Percentiles rank a stretch among this genome's conserved stretches.
Conservation (phyloP, 1,139 yeast species). For the Zygoascus meyerae region DNA sequence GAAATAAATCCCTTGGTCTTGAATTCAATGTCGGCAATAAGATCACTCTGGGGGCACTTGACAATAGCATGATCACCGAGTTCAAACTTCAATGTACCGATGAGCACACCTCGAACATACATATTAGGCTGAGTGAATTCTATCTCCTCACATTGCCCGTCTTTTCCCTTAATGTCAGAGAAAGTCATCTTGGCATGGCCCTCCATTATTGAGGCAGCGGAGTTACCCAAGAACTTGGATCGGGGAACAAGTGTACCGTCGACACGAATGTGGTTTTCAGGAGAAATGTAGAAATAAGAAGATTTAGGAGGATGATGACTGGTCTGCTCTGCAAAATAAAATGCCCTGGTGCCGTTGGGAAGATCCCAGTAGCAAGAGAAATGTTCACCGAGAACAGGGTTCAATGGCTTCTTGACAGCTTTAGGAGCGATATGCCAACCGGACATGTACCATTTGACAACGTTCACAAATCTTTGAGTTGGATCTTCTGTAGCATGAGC, state of each 20-base stretch:
- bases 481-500: slow-evolving; percentile 59
- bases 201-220: slow-evolving; percentile 97
- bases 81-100: slow-evolving; percentile 85
- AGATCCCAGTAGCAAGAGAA: slow-evolving; percentile 91
- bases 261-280: slow-evolving; percentile 71
- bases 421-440: slow-evolving; percentile 99
- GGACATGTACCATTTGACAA: slow-evolving; percentile 83
- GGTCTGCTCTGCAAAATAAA: slow-evolving; percentile 86
- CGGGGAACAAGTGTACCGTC: slow-evolving; percentile 88
- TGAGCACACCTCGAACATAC: slow-evolving; percentile 89
- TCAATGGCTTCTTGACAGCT: slow-evolving; percentile 94
- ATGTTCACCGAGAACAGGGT: slow-evolving; percentile 89
- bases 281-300: slow-evolving; percentile 82
- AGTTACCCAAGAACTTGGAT: slow-evolving; percentile 85
- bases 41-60: slow-evolving; percentile 54
- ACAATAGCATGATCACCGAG: slow-evolving; percentile 85
- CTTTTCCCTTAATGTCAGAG: slow-evolving; percentile 45
- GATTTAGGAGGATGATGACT: slow-evolving; percentile 99
- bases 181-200: slow-evolving; percentile 74
- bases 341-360: slow-evolving; percentile 63
- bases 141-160: slow-evolving; percentile 55
- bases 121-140: slow-evolving; percentile 88
- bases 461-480: slow-evolving; percentile 59
- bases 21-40: slow-evolving; percentile 80
- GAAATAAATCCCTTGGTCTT: slow-evolving; percentile 91